Evolutionary conservation across 495 filamentous ascomycete genomes (phyloP).

Genomic region (Trichoderma reesei): DNA sequence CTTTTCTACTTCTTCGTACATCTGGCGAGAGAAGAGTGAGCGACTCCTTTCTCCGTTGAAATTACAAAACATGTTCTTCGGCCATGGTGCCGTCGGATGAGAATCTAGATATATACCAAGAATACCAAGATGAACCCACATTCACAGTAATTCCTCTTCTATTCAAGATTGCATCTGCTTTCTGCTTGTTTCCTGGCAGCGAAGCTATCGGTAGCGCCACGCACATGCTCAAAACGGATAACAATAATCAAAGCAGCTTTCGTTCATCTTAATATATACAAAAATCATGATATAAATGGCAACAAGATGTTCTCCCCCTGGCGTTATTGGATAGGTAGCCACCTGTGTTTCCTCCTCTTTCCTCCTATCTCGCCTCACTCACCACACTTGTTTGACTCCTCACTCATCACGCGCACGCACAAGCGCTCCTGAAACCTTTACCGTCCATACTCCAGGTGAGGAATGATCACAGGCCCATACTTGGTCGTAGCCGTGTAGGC

Average conservation of each 20-base stretch:
- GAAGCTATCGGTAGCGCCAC: background rate
- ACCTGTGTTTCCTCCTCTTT: background rate
- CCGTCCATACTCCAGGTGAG: slow-evolving; percentile 76
- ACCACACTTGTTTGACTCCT: too few relatives aligned
- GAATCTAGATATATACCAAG: slow-evolving; percentile 7
- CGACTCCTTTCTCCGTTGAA: too few relatives aligned
- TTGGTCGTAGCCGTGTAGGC: slow-evolving; percentile 72
- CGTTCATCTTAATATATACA: background rate
- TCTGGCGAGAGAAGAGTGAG: background rate
- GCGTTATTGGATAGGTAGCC: background rate
- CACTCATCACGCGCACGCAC: too few relatives aligned
- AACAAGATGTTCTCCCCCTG: background rate
- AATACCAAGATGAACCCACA: background rate
- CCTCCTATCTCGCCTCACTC: background rate
- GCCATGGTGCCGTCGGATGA: background rate
- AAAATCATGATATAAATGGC: background rate
- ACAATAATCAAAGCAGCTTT: background rate
- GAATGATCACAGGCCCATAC: slow-evolving; percentile 94
- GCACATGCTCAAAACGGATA: background rate
- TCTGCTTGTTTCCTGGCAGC: background rate
- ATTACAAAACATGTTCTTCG: background rate
- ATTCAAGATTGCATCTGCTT: background rate
- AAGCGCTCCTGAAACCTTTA: too few relatives aligned
- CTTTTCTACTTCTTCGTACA: too few relatives aligned
- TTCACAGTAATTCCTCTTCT: background rate